These are phyloP conservation scores for Cymbopogon citratus DNA, from an alignment of 176 grass and related monocot genomes.

Conservation along the genomic window DNA sequence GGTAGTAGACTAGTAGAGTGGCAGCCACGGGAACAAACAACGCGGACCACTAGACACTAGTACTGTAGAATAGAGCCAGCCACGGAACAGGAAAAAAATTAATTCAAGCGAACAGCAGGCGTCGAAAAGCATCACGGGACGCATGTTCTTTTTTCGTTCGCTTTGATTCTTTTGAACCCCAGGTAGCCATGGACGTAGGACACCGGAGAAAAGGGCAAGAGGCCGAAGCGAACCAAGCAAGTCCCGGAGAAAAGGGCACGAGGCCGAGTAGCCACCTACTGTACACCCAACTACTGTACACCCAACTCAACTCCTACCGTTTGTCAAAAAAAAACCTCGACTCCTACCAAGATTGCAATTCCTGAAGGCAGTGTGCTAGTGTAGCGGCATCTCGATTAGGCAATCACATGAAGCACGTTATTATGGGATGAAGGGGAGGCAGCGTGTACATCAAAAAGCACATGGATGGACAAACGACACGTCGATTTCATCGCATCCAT, in stretches of 20 bases:
- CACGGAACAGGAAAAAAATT: too few relatives aligned
- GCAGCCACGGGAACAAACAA: not conserved
- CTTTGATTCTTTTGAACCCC: not conserved
- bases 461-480: not conserved
- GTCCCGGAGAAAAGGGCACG: too few relatives aligned
- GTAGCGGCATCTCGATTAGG: not conserved
- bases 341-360: slow-evolving; percentile 13
- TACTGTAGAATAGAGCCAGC: too few relatives aligned
- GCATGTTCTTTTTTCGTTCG: slow-evolving; percentile 7
- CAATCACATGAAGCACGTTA: slow-evolving; percentile 10
- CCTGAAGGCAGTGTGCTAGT: not conserved
- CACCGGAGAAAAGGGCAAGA: not conserved
- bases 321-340: too few relatives aligned
- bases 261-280: not conserved
- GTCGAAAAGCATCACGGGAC: slow-evolving; percentile 16
- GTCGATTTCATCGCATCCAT: not conserved
- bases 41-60: not conserved
- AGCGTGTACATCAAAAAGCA: not conserved
- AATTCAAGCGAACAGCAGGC: not conserved
- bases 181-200: not conserved
- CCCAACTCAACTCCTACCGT: too few relatives aligned
- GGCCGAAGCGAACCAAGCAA: too few relatives aligned
- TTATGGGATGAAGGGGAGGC: not conserved
- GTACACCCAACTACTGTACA: too few relatives aligned
- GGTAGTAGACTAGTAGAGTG: not conserved